These are phyloP conservation scores for Spathaspora sp. DNA, from an alignment of 805 yeast genomes.

Conservation along the genomic window DNA sequence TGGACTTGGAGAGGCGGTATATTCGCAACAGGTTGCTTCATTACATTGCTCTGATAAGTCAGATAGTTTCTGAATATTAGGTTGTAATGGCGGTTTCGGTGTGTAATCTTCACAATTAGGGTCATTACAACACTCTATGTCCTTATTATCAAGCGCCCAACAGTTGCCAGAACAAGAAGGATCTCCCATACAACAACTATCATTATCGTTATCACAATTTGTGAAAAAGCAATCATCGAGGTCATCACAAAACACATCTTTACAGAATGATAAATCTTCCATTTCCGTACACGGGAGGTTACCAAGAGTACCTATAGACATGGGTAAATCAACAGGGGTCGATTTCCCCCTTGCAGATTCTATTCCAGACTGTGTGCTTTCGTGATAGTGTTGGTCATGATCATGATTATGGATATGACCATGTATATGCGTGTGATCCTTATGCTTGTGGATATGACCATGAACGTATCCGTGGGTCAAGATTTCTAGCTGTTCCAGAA, in stretches of 20 bases:
- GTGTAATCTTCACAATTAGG: slow-evolving; percentile 8
- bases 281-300: slow-evolving; percentile 23
- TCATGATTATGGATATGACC: slow-evolving; percentile 62
- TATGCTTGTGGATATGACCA: slow-evolving; percentile 64
- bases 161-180: background rate
- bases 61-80: background rate
- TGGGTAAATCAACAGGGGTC: background rate
- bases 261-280: slow-evolving; percentile 30
- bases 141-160: slow-evolving; percentile 6
- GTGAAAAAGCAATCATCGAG: slow-evolving; percentile 41
- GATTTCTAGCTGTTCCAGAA: background rate
- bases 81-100: background rate
- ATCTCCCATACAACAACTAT: slow-evolving; percentile 6
- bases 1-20: background rate
- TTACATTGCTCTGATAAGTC: background rate
- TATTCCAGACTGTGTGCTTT: background rate
- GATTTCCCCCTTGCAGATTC: background rate
- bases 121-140: slow-evolving; percentile 4
- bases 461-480: slow-evolving; percentile 54
- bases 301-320: background rate
- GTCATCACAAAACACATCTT: slow-evolving; percentile 40
- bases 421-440: slow-evolving; percentile 59
- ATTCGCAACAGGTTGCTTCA: background rate
- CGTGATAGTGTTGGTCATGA: slow-evolving; percentile 15
- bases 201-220: slow-evolving; percentile 21